Percentiles rank a stretch among this genome's conserved stretches.
These are phyloP conservation scores for Andrographis paniculata DNA, from an alignment of 305 asterid genomes.

Conservation along the genomic window DNA sequence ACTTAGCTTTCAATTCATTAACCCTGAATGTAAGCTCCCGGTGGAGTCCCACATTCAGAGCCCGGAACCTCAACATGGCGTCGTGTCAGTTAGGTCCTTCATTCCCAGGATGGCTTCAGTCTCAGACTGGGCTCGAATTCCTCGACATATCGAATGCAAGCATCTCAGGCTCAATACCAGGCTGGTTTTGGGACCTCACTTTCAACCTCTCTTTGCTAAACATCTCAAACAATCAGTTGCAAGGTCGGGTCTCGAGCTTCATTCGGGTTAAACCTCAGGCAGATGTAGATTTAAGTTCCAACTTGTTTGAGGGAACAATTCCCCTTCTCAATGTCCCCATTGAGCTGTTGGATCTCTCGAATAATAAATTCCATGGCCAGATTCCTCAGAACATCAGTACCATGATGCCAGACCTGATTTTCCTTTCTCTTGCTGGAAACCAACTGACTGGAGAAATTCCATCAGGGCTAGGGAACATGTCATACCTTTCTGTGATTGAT, in stretches of 20 bases:
- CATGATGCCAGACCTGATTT: constrained; percentile 32
- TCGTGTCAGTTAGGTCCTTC: constrained; percentile 37
- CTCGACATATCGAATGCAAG: constrained; percentile 50
- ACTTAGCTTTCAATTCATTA: constrained; percentile 32
- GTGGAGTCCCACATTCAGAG: constrained; percentile 45
- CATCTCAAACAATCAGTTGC: constrained; percentile 34
- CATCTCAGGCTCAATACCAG: constrained; percentile 36
- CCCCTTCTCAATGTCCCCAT: constrained; percentile 31
- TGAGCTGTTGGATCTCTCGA: constrained; percentile 40
- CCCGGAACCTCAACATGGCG: constrained; percentile 36
- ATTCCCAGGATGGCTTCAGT: constrained; percentile 46
- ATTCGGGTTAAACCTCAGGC: constrained; percentile 29
- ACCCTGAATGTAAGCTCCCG: constrained; percentile 27
- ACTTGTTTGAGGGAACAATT: constrained; percentile 30
- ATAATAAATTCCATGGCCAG: constrained; percentile 29
- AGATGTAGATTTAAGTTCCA: constrained; percentile 41
- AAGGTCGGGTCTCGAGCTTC: constrained; percentile 33
- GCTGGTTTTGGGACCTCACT: constrained; percentile 50
- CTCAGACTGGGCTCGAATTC: constrained; percentile 33
- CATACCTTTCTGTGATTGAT: constrained; percentile 30
- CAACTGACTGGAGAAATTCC: constrained; percentile 35
- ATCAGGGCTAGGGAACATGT: constrained; percentile 23
- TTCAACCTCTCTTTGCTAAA: constrained; percentile 34
- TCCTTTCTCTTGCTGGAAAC: constrained; percentile 36
- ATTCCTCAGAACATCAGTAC: constrained; percentile 18